A percentile compares a stretch with the other conserved stretches of the same genome.
phyloP scores from a whole-genome alignment of 805 yeast genomes.

The Barnettozyma californica region DNA sequence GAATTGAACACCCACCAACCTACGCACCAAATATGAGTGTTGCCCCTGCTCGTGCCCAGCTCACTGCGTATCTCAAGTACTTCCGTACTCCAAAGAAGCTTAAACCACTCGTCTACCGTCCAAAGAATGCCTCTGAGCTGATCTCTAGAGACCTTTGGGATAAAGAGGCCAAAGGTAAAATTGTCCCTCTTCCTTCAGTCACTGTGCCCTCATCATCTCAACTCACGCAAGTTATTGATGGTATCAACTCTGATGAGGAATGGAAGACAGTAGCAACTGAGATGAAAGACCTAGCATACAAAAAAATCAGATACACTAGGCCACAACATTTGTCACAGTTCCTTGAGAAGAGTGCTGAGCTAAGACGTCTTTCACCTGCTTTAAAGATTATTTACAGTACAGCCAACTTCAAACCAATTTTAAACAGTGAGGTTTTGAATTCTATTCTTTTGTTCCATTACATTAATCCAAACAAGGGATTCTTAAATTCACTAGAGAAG shows the following conservation, averaged over 20 bases:
- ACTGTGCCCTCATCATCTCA: constrained; percentile 25
- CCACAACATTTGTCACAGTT: constrained; percentile 17
- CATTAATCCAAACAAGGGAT: constrained; percentile 18
- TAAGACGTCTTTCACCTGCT: constrained; percentile 20
- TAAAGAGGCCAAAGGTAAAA: constrained; percentile 27
- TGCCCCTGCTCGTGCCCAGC: constrained; percentile 19
- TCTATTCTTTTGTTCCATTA: constrained; percentile 18
- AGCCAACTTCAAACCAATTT: constrained; percentile 4
- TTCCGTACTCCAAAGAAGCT: constrained; percentile 28
- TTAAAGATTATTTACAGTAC: constrained; percentile 18
- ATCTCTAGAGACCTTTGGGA: constrained; percentile 36
- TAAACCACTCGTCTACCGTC: constrained; percentile 36
- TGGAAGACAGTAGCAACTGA: constrained; percentile 12
- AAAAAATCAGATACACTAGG: constrained; percentile 18
- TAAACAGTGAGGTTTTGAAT: constrained; percentile 16
- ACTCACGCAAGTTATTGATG: constrained; percentile 23
- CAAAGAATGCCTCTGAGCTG: constrained; percentile 33
- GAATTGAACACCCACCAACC: neutral
- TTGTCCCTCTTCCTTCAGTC: constrained; percentile 31
- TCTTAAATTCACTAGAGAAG: constrained; percentile 12
- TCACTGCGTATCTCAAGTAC: constrained; percentile 30
- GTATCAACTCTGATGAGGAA: constrained; percentile 17
- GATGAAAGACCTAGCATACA: constrained; percentile 15
- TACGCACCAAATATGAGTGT: neutral
- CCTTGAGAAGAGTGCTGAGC: constrained; percentile 20